Percentiles rank a stretch among this genome's conserved stretches.
These are phyloP conservation scores for Umbellularia californica DNA, from an alignment of 164 flowering plant species.

Conservation along the genomic window DNA sequence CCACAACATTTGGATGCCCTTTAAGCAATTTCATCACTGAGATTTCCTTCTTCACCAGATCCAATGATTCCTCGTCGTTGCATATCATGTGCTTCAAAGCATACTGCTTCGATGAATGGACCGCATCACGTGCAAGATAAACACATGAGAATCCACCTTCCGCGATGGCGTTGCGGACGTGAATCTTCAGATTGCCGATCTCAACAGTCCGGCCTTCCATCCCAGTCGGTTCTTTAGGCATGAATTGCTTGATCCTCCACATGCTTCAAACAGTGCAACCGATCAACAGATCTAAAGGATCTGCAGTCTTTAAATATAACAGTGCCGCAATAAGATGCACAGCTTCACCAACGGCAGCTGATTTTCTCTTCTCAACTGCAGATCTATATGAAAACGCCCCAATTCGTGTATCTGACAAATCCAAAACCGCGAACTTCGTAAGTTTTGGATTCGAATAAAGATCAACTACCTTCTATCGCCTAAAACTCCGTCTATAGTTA, in stretches of 20 bases:
- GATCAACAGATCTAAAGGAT: background rate
- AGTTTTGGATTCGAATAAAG: background rate
- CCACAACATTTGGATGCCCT: slow-evolving; percentile 92
- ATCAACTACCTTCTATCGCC: background rate
- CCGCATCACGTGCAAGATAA: slow-evolving; percentile 73
- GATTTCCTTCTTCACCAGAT: slow-evolving; percentile 78
- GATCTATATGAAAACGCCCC: background rate
- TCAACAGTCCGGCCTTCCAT: slow-evolving; percentile 87
- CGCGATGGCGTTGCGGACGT: slow-evolving; percentile 73
- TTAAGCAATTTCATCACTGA: slow-evolving; percentile 76
- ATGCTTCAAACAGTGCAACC: slow-evolving; percentile 24
- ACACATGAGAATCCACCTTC: slow-evolving; percentile 99
- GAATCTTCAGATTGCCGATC: slow-evolving; percentile 73
- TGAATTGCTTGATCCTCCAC: slow-evolving; percentile 95
- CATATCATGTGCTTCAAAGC: slow-evolving; percentile 94
- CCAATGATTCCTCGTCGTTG: slow-evolving; percentile 78
- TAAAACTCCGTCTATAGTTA: background rate
- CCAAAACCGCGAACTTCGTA: background rate
- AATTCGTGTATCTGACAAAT: too few relatives aligned
- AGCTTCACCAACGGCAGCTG: too few relatives aligned
- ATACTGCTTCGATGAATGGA: slow-evolving; percentile 67
- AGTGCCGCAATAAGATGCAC: too few relatives aligned
- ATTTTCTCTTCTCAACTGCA: background rate
- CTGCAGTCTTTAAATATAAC: background rate
- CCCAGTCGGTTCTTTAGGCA: slow-evolving; percentile 74